Evolutionary conservation across 202 grass and related monocot species (phyloP), one percentile per base, ranked within the genome.

Genomic region (Setaria italica): DNA sequence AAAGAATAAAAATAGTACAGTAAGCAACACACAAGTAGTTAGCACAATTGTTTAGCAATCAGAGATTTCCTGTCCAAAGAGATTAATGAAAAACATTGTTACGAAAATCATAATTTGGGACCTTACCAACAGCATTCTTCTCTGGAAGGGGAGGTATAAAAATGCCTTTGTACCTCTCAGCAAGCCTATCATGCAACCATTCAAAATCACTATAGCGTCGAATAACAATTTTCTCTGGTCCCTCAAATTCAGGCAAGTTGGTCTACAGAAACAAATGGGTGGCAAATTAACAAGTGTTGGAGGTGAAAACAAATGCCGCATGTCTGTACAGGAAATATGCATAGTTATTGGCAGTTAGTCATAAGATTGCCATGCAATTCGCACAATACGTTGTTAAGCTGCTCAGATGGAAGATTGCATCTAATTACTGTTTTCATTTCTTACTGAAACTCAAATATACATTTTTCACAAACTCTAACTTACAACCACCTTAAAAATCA

Each of bases 141-240:
- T 99, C 97, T 19, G 97, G 97, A 82, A 99, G 92, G 49, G 97
- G 74, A 88, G 97, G 94, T 78, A 99, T 89, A 79, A 99, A 99
- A 87, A 96, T 81, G 35, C 97, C 97, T 83, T 97, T 99, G 83
- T 92, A 92, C n/a, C 92, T 99, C 64, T 99, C 97, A 77, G 90
- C 85, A 56, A 99, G 92, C 47, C 80, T 90, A 85, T 92, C 97
- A 76, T 99, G 94, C 62, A 99, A 88, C 97, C 94, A 99, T 66
- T 94, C 94, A 76, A 99, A 96, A 85, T 99, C 97, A 85, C 97
- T 99, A 93, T 92, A 99, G 16, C 97, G 89, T 29, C 97, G 85
- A 84, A 99, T 99, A 84, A 99, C 97, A 87, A 99, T 99, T 92
- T 99, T 99, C 83, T 99, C 94, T 72, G 87, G 80, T 37, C 90